These are phyloP conservation scores for Phytophthora idaei DNA, from an alignment of 352 stramenopile species.

Conservation along the genomic window DNA sequence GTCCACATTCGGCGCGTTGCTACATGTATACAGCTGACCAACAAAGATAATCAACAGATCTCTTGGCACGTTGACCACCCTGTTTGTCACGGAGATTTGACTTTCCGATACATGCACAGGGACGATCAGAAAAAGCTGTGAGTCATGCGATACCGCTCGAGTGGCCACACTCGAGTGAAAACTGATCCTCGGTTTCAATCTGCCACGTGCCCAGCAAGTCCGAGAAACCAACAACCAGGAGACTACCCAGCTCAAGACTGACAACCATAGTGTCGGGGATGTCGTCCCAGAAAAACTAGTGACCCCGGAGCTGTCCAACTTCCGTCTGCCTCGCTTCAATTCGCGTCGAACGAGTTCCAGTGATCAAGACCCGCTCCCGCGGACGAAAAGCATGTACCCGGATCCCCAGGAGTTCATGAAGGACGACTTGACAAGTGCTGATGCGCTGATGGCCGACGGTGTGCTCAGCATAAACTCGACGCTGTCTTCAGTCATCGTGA, in stretches of 20 bases:
- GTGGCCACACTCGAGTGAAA: too few relatives aligned
- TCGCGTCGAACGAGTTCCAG: constrained; percentile 32
- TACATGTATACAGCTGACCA: too few relatives aligned
- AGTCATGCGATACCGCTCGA: too few relatives aligned
- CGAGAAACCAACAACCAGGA: too few relatives aligned
- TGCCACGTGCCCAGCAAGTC: too few relatives aligned
- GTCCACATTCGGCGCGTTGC: not conserved
- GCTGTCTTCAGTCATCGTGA: constrained; percentile 49
- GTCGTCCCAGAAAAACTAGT: constrained; percentile 26
- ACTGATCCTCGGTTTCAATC: too few relatives aligned
- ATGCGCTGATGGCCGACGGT: constrained; percentile 55
- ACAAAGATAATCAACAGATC: too few relatives aligned
- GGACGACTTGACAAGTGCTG: constrained; percentile 48
- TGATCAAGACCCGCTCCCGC: constrained; percentile 17
- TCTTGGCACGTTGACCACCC: too few relatives aligned
- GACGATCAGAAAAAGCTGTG: too few relatives aligned
- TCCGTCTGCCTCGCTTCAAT: constrained; percentile 39
- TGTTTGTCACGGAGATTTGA: too few relatives aligned
- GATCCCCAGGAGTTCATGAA: constrained; percentile 33
- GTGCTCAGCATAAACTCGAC: constrained; percentile 63
- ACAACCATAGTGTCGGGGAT: constrained; percentile 27
- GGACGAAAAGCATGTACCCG: constrained; percentile 40
- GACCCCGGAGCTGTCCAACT: constrained; percentile 23
- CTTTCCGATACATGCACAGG: too few relatives aligned
- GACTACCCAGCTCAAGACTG: not conserved